Percentiles rank a stretch among this genome's conserved stretches.
Conservation (phyloP, 2,329 filamentous ascomycete genomes). For the Fusarium nurragi region DNA sequence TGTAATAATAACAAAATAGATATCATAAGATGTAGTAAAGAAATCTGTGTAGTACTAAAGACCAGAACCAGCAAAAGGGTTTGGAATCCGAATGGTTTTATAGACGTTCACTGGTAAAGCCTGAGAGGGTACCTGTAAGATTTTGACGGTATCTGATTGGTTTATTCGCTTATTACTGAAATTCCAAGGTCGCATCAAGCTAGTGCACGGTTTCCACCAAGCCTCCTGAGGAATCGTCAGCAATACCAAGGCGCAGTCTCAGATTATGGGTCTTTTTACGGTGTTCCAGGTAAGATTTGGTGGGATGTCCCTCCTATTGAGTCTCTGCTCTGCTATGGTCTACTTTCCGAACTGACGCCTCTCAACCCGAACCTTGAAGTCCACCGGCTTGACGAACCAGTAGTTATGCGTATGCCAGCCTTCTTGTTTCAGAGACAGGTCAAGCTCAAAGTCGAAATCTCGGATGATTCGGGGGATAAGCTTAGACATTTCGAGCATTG, state of each 20-base stretch:
- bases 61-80: rapidly evolving
- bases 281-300: background rate
- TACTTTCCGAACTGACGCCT: background rate
- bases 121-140: background rate
- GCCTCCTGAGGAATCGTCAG: background rate
- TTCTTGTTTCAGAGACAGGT: background rate
- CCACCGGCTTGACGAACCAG: slow-evolving; percentile 33
- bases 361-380: background rate
- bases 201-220: background rate
- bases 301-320: background rate
- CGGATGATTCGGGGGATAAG: slow-evolving; percentile 33
- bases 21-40: background rate
- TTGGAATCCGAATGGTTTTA: background rate
- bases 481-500: slow-evolving; percentile 41
- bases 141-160: background rate
- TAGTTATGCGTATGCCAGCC: slow-evolving; percentile 26
- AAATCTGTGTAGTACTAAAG: background rate
- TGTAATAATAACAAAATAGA: background rate
- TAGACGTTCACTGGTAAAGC: background rate
- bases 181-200: background rate
- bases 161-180: background rate
- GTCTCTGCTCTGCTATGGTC: background rate
- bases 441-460: slow-evolving; percentile 36
- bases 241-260: background rate
- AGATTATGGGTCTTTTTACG: rapidly evolving